Evolutionary conservation across 257 asterid species (phyloP), one percentile per base, ranked within the genome.

Genomic region (Solanum sitiens): DNA sequence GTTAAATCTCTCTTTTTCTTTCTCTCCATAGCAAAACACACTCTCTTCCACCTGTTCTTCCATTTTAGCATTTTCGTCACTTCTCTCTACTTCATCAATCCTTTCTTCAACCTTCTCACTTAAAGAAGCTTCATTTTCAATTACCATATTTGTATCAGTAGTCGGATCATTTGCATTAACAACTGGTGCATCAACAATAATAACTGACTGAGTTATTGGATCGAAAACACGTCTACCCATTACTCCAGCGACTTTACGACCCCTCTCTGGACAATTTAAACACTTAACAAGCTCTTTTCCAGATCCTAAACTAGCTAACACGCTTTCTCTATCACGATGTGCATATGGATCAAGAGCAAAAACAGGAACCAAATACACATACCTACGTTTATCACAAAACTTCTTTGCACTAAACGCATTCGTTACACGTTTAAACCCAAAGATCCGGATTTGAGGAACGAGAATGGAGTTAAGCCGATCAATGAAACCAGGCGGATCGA

Each of bases 321-420:
- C 99, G 70, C 96, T 95, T 92, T 95, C 99, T 86, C 98, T 91
- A 90, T 97, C 96, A 63, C 98, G 95, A 90, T 97, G 99, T 83
- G 96, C 82, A 47, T 91, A 90, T 12, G 95, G 96, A 87, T 97
- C 98, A 65, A 97, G 96, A 27, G 98, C 98, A 74, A 97, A 97
- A 67, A 95, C 98, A 3, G 99, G 99, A 35, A 97, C 85, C 86
- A 97, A 83, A 89, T 97, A 97, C 27, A 95, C 98, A 87, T 97
- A 97, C 95, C 98, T 92, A 88, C 99, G 91, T 89, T 92, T 87
- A 87, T 97, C 99, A 83, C 99, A 97, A 88, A 95, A 97, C 93
- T 95, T 97, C 94, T 95, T 97, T 76, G 99, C 98, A 87, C 86
- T 95, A 83, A 97, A 97, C 88, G 98, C 87, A 32, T 90, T 91